Evolutionary conservation across 257 asterid genomes (phyloP).

Genomic region (Penstemon davidsonii): DNA sequence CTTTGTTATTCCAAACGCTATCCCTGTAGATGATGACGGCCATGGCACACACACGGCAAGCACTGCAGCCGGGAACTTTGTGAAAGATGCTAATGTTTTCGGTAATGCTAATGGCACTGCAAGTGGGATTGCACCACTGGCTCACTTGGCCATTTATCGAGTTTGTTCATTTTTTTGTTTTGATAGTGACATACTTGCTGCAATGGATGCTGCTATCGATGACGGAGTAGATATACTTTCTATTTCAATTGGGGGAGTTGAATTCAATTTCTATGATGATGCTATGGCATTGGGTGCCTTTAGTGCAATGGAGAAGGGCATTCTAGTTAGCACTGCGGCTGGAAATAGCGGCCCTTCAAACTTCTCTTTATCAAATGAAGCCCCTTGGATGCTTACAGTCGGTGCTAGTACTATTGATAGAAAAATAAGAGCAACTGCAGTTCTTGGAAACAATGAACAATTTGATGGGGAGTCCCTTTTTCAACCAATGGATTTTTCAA

Average conservation of each 20-base stretch:
- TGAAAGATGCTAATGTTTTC: constrained; percentile 36
- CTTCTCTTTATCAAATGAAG: constrained; percentile 13
- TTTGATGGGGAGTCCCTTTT: constrained; percentile 37
- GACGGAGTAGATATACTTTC: constrained; percentile 47
- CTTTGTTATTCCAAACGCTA: constrained; percentile 17
- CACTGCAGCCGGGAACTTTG: constrained; percentile 59
- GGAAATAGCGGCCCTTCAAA: constrained; percentile 32
- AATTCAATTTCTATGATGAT: constrained; percentile 22
- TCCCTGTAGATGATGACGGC: constrained; percentile 32
- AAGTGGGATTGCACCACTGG: constrained; percentile 37
- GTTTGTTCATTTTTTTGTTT: constrained; percentile 21
- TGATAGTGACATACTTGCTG: constrained; percentile 38
- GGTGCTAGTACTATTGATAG: constrained; percentile 58
- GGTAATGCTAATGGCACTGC: constrained; percentile 48
- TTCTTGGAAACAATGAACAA: constrained; percentile 36
- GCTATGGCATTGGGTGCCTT: constrained; percentile 38
- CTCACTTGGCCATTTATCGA: constrained; percentile 35
- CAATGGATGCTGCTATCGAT: constrained; percentile 45
- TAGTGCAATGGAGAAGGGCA: constrained; percentile 45
- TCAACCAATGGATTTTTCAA: constrained; percentile 34
- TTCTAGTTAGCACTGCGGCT: constrained; percentile 47
- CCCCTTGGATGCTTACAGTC: constrained; percentile 56
- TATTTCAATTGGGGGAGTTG: constrained; percentile 22
- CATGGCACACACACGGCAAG: constrained; percentile 62
- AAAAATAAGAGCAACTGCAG: constrained; percentile 32